These are phyloP conservation scores for Colletotrichum cordylinicola DNA, from an alignment of 2,329 filamentous ascomycete species.

Conservation along the genomic window DNA sequence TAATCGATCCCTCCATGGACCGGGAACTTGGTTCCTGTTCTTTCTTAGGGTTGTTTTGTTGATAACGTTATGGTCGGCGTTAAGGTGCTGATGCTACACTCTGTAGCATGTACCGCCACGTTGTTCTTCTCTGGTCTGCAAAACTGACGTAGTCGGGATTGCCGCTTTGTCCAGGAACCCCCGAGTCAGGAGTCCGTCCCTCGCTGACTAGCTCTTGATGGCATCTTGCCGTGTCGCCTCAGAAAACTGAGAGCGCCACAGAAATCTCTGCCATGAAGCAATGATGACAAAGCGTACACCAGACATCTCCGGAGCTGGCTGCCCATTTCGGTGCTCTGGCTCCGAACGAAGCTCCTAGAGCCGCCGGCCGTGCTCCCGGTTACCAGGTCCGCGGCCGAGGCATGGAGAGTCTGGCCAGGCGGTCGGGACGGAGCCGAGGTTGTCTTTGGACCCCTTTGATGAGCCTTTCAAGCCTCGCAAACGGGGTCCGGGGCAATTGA, in stretches of 20 bases:
- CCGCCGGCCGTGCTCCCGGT: background rate
- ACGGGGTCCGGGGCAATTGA: slow-evolving; percentile 13
- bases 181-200: slow-evolving; percentile 6
- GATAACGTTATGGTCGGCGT: background rate
- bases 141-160: background rate
- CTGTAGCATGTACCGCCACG: background rate
- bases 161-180: background rate
- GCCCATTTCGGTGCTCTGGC: background rate
- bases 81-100: background rate
- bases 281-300: slow-evolving; percentile 13
- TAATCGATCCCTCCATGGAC: background rate
- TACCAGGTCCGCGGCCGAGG: slow-evolving; percentile 14
- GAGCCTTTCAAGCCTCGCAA: background rate
- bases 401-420: background rate
- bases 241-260: background rate
- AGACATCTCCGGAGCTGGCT: background rate
- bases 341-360: background rate
- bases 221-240: background rate
- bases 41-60: background rate
- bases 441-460: background rate
- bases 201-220: background rate
- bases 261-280: slow-evolving; percentile 2
- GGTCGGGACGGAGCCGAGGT: slow-evolving; percentile 11
- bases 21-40: background rate
- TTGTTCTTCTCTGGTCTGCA: background rate